phyloP scores from a whole-genome alignment of 2,329 filamentous ascomycete genomes.

The Grosmannia penicillata region DNA sequence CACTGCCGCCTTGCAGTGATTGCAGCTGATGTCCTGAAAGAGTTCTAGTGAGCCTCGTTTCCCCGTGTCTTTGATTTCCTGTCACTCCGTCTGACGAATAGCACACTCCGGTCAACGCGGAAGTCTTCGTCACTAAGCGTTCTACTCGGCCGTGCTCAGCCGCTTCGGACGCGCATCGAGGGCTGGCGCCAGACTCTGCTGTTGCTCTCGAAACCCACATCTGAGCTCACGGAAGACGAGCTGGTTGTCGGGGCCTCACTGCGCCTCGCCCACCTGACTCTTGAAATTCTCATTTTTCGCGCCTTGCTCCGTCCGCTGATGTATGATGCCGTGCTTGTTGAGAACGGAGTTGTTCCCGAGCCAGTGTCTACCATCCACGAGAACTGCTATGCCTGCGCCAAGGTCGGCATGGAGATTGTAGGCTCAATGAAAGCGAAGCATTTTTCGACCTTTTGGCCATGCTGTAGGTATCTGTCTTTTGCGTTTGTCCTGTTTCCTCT shows the following conservation, averaged over 20 bases:
- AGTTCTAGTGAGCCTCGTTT: slow-evolving; percentile 11
- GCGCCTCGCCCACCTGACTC: slow-evolving; percentile 12
- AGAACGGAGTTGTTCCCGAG: slow-evolving; percentile 7
- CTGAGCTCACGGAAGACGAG: slow-evolving; percentile 11
- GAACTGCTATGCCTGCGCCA: slow-evolving; percentile 13
- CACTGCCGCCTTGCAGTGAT: slow-evolving; percentile 11
- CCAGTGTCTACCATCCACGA: slow-evolving; percentile 14
- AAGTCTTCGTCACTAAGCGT: slow-evolving; percentile 4
- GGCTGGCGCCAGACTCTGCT: slow-evolving; percentile 14
- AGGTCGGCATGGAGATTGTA: slow-evolving; percentile 12
- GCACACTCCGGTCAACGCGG: slow-evolving; percentile 7
- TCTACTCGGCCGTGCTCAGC: slow-evolving; percentile 12
- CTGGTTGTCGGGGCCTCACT: slow-evolving; percentile 11
- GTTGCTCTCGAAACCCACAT: slow-evolving; percentile 11
- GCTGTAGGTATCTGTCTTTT: slow-evolving; percentile 7
- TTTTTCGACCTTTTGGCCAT: slow-evolving; percentile 14
- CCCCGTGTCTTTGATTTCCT: neutral
- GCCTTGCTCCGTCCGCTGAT: slow-evolving; percentile 13
- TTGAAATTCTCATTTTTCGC: slow-evolving; percentile 15
- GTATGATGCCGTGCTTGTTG: slow-evolving; percentile 2
- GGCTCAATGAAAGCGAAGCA: slow-evolving; percentile 11
- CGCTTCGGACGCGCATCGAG: slow-evolving; percentile 12
- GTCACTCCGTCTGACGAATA: neutral
- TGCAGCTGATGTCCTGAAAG: slow-evolving; percentile 12
- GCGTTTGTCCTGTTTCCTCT: neutral